Conservation (phyloP, 805 yeast species). For the Allodekkera sacchari region DNA sequence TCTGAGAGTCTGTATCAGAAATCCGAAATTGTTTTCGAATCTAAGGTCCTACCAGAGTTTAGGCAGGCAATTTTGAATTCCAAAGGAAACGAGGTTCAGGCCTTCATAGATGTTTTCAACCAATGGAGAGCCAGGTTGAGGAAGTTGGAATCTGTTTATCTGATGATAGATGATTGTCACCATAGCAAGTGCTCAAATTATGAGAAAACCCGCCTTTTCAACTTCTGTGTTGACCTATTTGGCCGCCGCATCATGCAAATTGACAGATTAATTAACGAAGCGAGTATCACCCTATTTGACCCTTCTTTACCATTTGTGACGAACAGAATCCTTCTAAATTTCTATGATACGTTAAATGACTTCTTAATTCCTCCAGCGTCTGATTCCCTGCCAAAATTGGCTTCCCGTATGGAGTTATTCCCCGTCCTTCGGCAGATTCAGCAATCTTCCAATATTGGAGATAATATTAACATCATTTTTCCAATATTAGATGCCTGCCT, state of each 20-base stretch:
- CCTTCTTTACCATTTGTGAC: slow-evolving; percentile 5
- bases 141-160: slow-evolving; percentile 6
- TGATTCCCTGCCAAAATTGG: not conserved
- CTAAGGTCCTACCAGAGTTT: slow-evolving; percentile 6
- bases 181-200: too few relatives aligned
- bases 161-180: slow-evolving; percentile 11
- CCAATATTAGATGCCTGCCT: not conserved
- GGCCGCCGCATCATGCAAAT: too few relatives aligned
- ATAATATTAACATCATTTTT: not conserved
- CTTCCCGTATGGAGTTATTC: not conserved
- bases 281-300: slow-evolving; percentile 11
- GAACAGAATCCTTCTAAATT: slow-evolving; percentile 5
- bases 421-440: too few relatives aligned
- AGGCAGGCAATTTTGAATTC: slow-evolving; percentile 1
- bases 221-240: too few relatives aligned
- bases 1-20: slow-evolving; percentile 5
- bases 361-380: not conserved
- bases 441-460: not conserved
- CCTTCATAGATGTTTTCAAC: slow-evolving; percentile 5
- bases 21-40: slow-evolving; percentile 6
- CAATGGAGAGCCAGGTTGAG: slow-evolving; percentile 10
- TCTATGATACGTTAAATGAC: slow-evolving; percentile 5
- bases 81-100: slow-evolving; percentile 1
- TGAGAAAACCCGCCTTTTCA: too few relatives aligned
- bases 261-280: too few relatives aligned